These are phyloP conservation scores for Camelina hispida DNA, from an alignment of 345 rosid species.

Conservation along the genomic window DNA sequence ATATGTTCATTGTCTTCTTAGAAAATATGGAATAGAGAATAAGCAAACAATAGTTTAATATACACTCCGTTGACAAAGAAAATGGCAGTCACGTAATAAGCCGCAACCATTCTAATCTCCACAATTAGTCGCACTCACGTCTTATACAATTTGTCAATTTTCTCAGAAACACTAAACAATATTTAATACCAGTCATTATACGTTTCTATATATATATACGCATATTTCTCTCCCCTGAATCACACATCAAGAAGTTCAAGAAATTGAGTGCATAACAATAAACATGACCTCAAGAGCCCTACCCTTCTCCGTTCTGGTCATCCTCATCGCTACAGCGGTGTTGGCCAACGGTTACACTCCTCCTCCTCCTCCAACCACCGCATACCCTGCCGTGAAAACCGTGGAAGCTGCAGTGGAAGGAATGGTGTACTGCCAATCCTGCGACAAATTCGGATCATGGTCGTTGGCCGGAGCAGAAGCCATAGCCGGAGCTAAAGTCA, in stretches of 20 bases:
- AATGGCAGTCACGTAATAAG: conserved; percentile 45
- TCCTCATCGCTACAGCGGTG: conserved; percentile 28
- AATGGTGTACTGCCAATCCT: conserved; percentile 83
- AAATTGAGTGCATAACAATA: conserved; percentile 46
- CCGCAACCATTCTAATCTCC: conserved; percentile 10
- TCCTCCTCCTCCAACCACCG: conserved; percentile 39
- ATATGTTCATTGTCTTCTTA: background rate
- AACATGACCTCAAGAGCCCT: conserved; percentile 37
- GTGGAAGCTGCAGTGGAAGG: conserved; percentile 75
- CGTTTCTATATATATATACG: conserved; percentile 25
- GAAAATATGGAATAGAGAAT: background rate
- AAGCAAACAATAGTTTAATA: conserved; percentile 6
- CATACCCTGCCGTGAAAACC: conserved; percentile 45
- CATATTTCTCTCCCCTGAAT: background rate
- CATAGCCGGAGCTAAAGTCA: conserved; percentile 67
- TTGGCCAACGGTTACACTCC: conserved; percentile 42
- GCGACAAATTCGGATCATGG: conserved; percentile 70
- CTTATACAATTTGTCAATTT: conserved; percentile 21
- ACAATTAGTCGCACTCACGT: conserved; percentile 39
- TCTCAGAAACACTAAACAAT: background rate
- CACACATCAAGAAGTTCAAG: conserved; percentile 24
- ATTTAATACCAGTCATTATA: background rate
- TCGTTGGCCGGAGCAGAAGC: conserved; percentile 71
- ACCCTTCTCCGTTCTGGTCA: conserved; percentile 42
- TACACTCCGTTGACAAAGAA: conserved; percentile 39